phyloP scores from a whole-genome alignment of 306 rosid genomes.

The Begonia fuchsioides region DNA sequence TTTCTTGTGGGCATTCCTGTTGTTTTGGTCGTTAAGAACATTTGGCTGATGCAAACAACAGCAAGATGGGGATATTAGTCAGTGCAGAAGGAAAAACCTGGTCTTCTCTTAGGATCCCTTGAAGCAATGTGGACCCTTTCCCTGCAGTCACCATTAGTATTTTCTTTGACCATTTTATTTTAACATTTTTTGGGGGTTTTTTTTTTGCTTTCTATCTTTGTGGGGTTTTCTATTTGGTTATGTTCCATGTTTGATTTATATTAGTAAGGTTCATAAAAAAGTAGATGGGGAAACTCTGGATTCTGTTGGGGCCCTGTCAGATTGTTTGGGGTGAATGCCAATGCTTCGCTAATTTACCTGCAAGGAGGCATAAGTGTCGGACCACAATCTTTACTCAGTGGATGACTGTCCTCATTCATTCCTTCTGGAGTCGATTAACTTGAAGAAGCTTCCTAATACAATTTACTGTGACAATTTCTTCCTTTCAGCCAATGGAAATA shows the following conservation, averaged over 20 bases:
- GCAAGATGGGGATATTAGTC: too few relatives aligned
- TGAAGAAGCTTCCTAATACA: conserved; percentile 63
- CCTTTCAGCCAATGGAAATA: conserved; percentile 99
- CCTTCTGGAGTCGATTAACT: conserved; percentile 31
- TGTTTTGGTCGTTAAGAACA: background rate
- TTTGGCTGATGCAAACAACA: too few relatives aligned
- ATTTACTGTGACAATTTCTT: conserved; percentile 84
- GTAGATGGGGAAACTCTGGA: conserved; percentile 1
- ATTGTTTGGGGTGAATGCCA: conserved; percentile 31
- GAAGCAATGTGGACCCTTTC: too few relatives aligned
- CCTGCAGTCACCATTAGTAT: too few relatives aligned
- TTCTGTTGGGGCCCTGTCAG: conserved; percentile 6
- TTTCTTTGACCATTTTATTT: too few relatives aligned
- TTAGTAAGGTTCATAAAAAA: background rate
- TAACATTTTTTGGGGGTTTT: too few relatives aligned
- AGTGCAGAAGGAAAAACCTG: too few relatives aligned
- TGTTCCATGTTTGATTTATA: background rate
- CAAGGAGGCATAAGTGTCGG: conserved; percentile 58
- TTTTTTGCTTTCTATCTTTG: too few relatives aligned
- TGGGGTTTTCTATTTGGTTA: too few relatives aligned
- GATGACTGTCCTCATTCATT: conserved; percentile 78
- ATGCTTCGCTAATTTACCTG: conserved; percentile 39
- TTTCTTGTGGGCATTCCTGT: background rate
- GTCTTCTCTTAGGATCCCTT: too few relatives aligned
- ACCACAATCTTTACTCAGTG: conserved; percentile 54